Percentiles rank a stretch among this genome's conserved stretches.
Conservation (phyloP, 768 basidiomycete genomes). For the Lenzites betulinus region DNA sequence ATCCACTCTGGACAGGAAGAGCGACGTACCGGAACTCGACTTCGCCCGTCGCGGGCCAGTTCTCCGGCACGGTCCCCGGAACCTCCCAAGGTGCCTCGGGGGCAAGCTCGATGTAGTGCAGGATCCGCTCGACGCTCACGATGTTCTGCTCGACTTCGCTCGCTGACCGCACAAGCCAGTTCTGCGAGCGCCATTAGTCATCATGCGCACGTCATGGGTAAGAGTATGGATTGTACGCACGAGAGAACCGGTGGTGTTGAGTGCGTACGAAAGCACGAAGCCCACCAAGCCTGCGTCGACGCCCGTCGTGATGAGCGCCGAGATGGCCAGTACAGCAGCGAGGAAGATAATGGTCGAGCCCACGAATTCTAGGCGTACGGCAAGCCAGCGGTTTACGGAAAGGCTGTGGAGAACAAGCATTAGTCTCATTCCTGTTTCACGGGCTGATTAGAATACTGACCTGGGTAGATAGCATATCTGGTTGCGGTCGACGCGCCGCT, state of each 20-base stretch:
- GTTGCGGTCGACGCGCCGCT: slow-evolving; percentile 80
- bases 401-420: slow-evolving; percentile 54
- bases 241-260: slow-evolving; percentile 81
- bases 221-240: slow-evolving; percentile 41
- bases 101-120: slow-evolving; percentile 74
- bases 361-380: slow-evolving; percentile 81
- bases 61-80: slow-evolving; percentile 52
- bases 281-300: slow-evolving; percentile 90
- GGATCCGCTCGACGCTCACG: slow-evolving; percentile 85
- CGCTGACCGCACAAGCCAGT: slow-evolving; percentile 80
- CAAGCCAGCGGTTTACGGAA: slow-evolving; percentile 81
- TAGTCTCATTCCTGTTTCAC: slow-evolving; percentile 34
- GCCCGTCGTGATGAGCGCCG: slow-evolving; percentile 69
- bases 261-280: slow-evolving; percentile 79
- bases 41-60: slow-evolving; percentile 75
- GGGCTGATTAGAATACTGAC: neutral
- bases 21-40: slow-evolving; percentile 71
- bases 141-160: slow-evolving; percentile 92
- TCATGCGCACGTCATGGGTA: neutral
- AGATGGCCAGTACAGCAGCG: slow-evolving; percentile 65
- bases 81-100: slow-evolving; percentile 78
- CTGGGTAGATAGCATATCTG: slow-evolving; percentile 62
- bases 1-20: neutral
- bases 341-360: slow-evolving; percentile 79
- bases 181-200: slow-evolving; percentile 41